These are phyloP conservation scores for Geotrichum bryndzae DNA, from an alignment of 1,139 yeast species.

Conservation along the genomic window DNA sequence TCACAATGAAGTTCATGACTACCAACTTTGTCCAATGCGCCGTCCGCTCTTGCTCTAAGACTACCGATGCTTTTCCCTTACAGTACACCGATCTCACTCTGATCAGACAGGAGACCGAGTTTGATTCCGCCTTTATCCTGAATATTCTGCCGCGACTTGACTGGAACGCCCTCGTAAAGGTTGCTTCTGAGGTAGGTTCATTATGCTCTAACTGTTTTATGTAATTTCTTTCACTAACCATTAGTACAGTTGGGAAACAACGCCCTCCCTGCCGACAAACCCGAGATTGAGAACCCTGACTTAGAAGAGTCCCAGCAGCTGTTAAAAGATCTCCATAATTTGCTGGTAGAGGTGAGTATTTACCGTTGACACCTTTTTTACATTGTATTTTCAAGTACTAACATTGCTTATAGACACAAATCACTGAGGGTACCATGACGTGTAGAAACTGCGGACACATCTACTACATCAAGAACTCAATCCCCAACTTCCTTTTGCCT, in stretches of 20 bases:
- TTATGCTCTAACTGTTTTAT: neutral
- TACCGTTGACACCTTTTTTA: neutral
- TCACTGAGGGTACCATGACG: conserved; percentile 79
- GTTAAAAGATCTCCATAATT: conserved; percentile 66
- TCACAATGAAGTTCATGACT: conserved; percentile 77
- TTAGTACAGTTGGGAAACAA: conserved; percentile 51
- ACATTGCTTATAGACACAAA: conserved; percentile 48
- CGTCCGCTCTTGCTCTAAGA: conserved; percentile 68
- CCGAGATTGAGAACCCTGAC: conserved; percentile 48
- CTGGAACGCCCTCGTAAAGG: conserved; percentile 77
- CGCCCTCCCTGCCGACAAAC: conserved; percentile 57
- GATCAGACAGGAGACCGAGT: conserved; percentile 73
- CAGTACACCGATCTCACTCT: conserved; percentile 65
- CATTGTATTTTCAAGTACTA: neutral
- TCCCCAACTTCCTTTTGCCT: conserved; percentile 89
- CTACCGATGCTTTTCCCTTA: conserved; percentile 77
- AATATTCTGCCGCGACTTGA: conserved; percentile 78
- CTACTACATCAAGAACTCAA: conserved; percentile 84
- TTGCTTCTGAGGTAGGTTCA: conserved; percentile 70
- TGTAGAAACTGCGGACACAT: conserved; percentile 83
- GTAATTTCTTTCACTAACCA: conserved; percentile 38
- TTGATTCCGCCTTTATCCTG: conserved; percentile 70
- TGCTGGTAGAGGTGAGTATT: conserved; percentile 53
- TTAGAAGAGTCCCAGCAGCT: conserved; percentile 53
- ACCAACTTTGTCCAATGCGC: conserved; percentile 96